Percentiles rank a stretch among this genome's conserved stretches.
phyloP scores from a whole-genome alignment of 805 yeast species.

The Tetrapisispora pingtungensis region DNA sequence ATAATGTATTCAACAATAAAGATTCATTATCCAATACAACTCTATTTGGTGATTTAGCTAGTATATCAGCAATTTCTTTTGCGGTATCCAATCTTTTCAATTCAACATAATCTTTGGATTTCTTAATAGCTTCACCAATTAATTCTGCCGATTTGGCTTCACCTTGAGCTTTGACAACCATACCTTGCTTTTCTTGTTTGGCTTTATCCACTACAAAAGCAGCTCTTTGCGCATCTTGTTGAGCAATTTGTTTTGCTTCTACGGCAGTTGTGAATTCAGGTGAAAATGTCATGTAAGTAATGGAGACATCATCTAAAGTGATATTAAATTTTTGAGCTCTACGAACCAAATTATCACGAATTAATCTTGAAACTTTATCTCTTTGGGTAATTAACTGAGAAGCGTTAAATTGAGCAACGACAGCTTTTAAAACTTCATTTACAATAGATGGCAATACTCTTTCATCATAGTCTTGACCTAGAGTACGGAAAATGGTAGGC shows the following conservation, averaged over 20 bases:
- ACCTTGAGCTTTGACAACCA: constrained; percentile 95
- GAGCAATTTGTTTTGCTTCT: constrained; percentile 98
- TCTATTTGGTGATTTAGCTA: constrained; percentile 82
- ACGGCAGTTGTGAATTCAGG: constrained; percentile 97
- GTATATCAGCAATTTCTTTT: constrained; percentile 80
- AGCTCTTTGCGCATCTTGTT: constrained; percentile 98
- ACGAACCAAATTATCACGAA: constrained; percentile 81
- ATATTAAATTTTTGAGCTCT: constrained; percentile 88
- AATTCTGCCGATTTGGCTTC: constrained; percentile 96
- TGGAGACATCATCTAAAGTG: constrained; percentile 85
- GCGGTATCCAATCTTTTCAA: constrained; percentile 96
- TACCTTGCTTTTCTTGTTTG: constrained; percentile 92
- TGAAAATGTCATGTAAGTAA: constrained; percentile 92
- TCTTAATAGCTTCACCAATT: constrained; percentile 98
- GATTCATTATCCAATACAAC: constrained; percentile 88
- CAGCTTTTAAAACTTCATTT: constrained; percentile 91
- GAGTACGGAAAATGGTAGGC: constrained; percentile 80
- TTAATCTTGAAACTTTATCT: constrained; percentile 86
- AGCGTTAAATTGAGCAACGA: constrained; percentile 97
- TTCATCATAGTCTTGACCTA: constrained; percentile 93
- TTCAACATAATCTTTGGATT: constrained; percentile 91
- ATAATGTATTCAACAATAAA: constrained; percentile 76
- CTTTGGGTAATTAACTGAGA: constrained; percentile 98
- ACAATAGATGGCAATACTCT: constrained; percentile 96
- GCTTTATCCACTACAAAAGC: constrained; percentile 96